Base-by-base conservation (phyloP, 768 basidiomycete genomes). In the Boletales sp. region DNA sequence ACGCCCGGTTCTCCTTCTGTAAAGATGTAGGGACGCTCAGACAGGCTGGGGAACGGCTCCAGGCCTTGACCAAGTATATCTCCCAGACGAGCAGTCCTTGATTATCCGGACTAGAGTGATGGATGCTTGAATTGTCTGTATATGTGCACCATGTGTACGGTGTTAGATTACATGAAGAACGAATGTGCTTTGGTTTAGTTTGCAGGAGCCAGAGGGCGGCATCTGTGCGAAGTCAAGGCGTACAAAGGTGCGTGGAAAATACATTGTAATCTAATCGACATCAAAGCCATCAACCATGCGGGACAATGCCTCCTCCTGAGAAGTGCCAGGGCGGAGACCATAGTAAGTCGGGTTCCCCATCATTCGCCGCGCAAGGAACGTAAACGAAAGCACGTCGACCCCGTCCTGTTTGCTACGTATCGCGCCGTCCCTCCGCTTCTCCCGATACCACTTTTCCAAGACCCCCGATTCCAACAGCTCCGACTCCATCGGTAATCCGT, bases 401-500 rank as follows among this genome's bases (percentile, higher is more conserved):
- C 83, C 72, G 53, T 88, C 83, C 61, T 91, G 84, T 58, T 78
- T 83, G 50, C 69, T 68, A 41, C 69, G 58, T 58, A 81, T 73
- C 31, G 57, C 62, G 5, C 69, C 73, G n/a, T 61, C 65, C 36
- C 35, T 59, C 49, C 70, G 71, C 58, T 72, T 68, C n/a, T 64
- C 59, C 46, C 53, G 63, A 55, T 78, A 77, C 82, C 81, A 84
- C 18, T 45, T 53, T 28, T 64, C 67, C 48, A 92, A 61, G 25
- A 72, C 66, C 9, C 72, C 64, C 37, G 75, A 75, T 50, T 79
- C 80, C 33, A 79, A 64, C 10, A 97, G 69, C 25, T 74, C 73
- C 9, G 95, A 98, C 69, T 99, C 96, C 33, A 97, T 71, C 2
- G 93, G 91, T 18, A 95, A 72, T 6, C 96, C 96, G 18, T 94